Evolutionary conservation across 495 filamentous ascomycete species (phyloP).

Genomic region (Choiromyces venosus): DNA sequence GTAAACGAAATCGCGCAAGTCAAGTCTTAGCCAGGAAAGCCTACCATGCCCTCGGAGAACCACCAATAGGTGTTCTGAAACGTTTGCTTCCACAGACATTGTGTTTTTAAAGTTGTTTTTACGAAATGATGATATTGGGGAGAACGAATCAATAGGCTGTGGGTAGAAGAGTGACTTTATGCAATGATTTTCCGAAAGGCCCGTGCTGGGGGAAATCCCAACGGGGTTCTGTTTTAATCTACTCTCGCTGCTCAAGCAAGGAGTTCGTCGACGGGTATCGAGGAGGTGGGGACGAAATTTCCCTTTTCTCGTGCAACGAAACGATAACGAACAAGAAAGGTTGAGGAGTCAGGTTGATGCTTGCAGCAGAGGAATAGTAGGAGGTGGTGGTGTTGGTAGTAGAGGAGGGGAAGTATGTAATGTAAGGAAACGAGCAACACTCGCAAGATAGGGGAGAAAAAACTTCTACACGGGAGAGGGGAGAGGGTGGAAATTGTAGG

Average conservation of each 20-base stretch:
- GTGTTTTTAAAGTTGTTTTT: constrained; percentile 5
- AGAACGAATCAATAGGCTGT: background rate
- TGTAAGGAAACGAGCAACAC: constrained; percentile 1
- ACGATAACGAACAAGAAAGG: background rate
- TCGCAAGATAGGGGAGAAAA: constrained; percentile 17
- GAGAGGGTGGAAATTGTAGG: constrained; percentile 3
- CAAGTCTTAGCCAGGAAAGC: constrained; percentile 4
- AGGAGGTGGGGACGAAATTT: background rate
- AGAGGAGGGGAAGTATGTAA: background rate
- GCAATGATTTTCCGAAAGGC: background rate
- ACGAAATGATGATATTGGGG: background rate
- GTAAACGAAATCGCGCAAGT: background rate
- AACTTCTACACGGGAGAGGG: background rate
- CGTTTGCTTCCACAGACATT: constrained; percentile 40
- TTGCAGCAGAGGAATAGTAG: background rate
- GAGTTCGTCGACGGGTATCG: background rate
- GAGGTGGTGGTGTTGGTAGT: background rate
- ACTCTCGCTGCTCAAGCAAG: background rate
- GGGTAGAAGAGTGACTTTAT: background rate
- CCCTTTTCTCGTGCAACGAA: background rate
- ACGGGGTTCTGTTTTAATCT: background rate
- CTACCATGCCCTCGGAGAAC: constrained; percentile 37
- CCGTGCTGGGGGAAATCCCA: background rate
- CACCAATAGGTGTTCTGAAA: constrained; percentile 39
- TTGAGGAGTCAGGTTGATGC: background rate